A percentile compares a stretch with the other conserved stretches of the same genome.
These are phyloP conservation scores for Proliferodiscus dingleyae DNA, from an alignment of 2,329 filamentous ascomycete species.

Conservation along the genomic window DNA sequence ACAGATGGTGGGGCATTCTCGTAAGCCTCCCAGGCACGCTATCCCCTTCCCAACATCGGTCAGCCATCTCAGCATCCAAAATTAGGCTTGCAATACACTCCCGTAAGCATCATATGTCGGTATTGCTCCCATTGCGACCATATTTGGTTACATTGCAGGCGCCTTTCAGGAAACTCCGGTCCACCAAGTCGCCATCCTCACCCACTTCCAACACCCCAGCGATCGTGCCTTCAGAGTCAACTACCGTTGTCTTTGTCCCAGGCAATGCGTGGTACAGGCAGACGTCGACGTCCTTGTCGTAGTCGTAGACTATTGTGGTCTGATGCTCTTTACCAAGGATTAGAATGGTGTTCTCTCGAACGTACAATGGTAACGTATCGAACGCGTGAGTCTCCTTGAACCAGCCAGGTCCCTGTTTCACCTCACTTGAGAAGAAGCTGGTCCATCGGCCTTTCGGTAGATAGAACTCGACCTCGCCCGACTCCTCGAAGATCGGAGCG, in stretches of 20 bases:
- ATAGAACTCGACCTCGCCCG: conserved; percentile 53
- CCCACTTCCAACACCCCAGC: conserved; percentile 39
- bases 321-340: conserved; percentile 28
- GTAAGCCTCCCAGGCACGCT: too few relatives aligned
- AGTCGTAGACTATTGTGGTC: conserved; percentile 30
- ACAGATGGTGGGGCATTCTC: too few relatives aligned
- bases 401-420: conserved; percentile 39
- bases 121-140: conserved; percentile 7
- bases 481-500: conserved; percentile 54
- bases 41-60: too few relatives aligned
- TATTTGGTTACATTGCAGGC: conserved; percentile 19
- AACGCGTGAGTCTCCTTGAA: conserved; percentile 42
- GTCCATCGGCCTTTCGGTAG: conserved; percentile 47
- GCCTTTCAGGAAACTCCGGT: conserved; percentile 38
- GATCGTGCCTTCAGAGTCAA: conserved; percentile 39
- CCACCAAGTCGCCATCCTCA: conserved; percentile 36
- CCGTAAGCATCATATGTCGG: too few relatives aligned
- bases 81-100: too few relatives aligned
- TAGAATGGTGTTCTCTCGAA: conserved; percentile 35
- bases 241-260: conserved; percentile 39
- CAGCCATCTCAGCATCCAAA: too few relatives aligned
- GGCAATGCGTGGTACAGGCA: conserved; percentile 39
- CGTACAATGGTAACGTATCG: conserved; percentile 42
- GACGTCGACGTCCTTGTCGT: conserved; percentile 36
- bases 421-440: conserved; percentile 42